phyloP scores from a whole-genome alignment of 179 eudicot genomes.

The Amaranthus tricolor region DNA sequence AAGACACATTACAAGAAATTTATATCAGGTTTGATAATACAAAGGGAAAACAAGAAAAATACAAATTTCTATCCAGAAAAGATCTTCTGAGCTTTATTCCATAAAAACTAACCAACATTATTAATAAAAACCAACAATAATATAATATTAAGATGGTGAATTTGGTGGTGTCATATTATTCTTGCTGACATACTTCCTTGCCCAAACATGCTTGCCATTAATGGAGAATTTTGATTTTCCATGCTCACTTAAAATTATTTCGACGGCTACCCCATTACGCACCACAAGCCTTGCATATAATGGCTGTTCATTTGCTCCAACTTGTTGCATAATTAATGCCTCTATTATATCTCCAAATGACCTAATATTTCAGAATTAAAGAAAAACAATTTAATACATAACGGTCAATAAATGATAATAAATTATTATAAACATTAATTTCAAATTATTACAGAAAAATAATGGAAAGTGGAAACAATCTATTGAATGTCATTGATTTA shows the following conservation, averaged over 20 bases:
- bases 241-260: constrained; percentile 25
- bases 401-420: too few relatives aligned
- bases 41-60: too few relatives aligned
- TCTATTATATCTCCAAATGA: constrained; percentile 59
- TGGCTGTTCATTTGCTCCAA: constrained; percentile 38
- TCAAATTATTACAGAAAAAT: neutral
- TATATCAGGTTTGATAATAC: too few relatives aligned
- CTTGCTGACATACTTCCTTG: constrained; percentile 41
- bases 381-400: neutral
- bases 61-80: too few relatives aligned
- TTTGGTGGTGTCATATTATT: too few relatives aligned
- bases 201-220: constrained; percentile 80
- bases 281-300: constrained; percentile 56
- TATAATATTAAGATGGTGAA: too few relatives aligned
- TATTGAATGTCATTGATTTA: neutral
- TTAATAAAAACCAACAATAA: too few relatives aligned
- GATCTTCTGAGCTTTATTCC: too few relatives aligned
- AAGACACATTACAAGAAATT: too few relatives aligned
- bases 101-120: too few relatives aligned
- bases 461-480: too few relatives aligned
- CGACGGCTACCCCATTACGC: constrained; percentile 21
- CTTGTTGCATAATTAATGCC: constrained; percentile 56
- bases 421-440: neutral
- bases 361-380: constrained; percentile 20
- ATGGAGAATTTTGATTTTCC: constrained; percentile 51